Conservation (phyloP, 2,329 filamentous ascomycete genomes). For the Xylaria sp. region DNA sequence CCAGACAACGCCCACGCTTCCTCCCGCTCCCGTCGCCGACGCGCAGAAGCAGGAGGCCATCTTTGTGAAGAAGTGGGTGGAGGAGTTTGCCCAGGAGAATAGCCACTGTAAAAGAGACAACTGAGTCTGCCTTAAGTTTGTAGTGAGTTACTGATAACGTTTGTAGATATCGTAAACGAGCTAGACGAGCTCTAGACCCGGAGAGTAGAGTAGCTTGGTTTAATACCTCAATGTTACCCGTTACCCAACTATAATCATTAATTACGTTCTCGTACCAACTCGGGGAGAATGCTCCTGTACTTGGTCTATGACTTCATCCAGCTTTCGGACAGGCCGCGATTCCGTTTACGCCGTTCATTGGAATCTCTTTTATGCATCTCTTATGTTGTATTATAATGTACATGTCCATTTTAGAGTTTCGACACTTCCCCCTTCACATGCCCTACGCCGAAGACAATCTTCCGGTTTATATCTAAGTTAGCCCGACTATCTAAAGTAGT, state of each 20-base stretch:
- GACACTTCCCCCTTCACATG: background rate
- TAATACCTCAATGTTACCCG: constrained; percentile 6
- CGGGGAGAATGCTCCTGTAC: background rate
- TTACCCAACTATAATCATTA: background rate
- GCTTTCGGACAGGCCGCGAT: background rate
- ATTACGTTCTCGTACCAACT: background rate
- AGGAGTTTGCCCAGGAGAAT: constrained; percentile 60
- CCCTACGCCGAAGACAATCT: constrained; percentile 32
- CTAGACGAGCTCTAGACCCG: constrained; percentile 31
- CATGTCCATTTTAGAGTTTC: constrained; percentile 16
- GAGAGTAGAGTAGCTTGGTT: constrained; percentile 11
- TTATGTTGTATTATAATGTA: background rate
- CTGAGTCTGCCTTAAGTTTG: constrained; percentile 18
- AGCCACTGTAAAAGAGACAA: constrained; percentile 28
- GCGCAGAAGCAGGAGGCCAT: constrained; percentile 67
- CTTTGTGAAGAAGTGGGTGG: constrained; percentile 75
- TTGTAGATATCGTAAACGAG: constrained; percentile 37
- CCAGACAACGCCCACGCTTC: constrained; percentile 67
- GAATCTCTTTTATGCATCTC: background rate
- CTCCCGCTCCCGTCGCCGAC: constrained; percentile 67
- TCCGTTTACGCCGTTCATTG: background rate
- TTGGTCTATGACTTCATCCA: background rate
- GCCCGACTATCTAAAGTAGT: background rate
- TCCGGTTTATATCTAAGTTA: constrained; percentile 32
- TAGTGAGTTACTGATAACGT: constrained; percentile 33